A percentile compares a stretch with the other conserved stretches of the same genome.
Conservation (phyloP, 2,329 filamentous ascomycete species). For the Lojkania enalia region DNA sequence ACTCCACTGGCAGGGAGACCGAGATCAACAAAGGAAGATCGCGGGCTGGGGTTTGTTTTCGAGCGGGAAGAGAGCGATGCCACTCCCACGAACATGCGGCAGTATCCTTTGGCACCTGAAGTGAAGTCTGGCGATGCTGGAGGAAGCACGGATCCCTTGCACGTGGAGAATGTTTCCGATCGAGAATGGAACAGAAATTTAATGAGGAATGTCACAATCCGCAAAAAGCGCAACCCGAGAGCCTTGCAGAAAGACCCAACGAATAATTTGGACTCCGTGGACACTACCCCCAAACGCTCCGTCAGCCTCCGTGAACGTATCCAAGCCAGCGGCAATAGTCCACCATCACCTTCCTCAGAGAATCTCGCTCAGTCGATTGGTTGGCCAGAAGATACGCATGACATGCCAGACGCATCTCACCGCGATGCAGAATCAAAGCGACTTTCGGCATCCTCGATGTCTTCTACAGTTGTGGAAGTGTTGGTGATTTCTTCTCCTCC, state of each 20-base stretch:
- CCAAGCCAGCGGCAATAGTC: conserved; percentile 37
- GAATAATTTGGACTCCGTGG: conserved; percentile 12
- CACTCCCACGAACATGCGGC: conserved; percentile 35
- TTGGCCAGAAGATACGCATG: conserved; percentile 49
- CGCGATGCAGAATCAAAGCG: conserved; percentile 45
- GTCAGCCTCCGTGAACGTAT: conserved; percentile 39
- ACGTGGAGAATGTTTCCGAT: conserved; percentile 33
- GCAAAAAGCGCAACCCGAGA: conserved; percentile 38
- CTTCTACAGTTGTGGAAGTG: conserved; percentile 59
- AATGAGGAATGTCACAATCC: conserved; percentile 48
- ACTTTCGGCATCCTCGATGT: conserved; percentile 55
- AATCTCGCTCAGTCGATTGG: conserved; percentile 55
- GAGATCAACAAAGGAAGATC: conserved; percentile 36
- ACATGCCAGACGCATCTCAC: conserved; percentile 24
- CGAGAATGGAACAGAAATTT: conserved; percentile 46
- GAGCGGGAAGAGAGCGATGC: conserved; percentile 34
- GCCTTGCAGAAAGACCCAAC: conserved; percentile 19
- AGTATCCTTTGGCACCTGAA: conserved; percentile 1
- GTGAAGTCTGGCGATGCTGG: conserved; percentile 10
- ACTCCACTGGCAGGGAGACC: conserved; percentile 32
- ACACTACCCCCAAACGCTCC: conserved; percentile 23
- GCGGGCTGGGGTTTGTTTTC: conserved; percentile 42
- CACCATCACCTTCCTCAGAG: conserved; percentile 48
- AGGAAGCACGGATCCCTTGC: conserved; percentile 19
- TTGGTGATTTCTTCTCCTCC: conserved; percentile 57